phyloP scores from a whole-genome alignment of 345 rosid species.

The Pelargonium nanum region DNA sequence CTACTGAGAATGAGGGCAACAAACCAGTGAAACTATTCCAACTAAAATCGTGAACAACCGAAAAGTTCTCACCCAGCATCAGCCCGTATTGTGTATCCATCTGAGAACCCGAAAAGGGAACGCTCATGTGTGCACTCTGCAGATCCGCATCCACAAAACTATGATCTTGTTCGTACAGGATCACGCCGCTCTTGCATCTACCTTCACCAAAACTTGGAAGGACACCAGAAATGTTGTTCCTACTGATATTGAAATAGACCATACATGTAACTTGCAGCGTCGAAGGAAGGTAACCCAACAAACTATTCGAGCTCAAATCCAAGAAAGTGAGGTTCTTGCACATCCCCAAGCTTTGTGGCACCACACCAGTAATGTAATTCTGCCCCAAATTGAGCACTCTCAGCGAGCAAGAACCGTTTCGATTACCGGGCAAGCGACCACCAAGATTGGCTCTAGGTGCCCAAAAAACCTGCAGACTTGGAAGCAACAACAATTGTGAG shows the following conservation, averaged over 20 bases:
- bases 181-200: conserved; percentile 19
- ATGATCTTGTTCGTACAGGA: conserved; percentile 11
- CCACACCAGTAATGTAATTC: conserved; percentile 30
- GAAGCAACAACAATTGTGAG: conserved; percentile 23
- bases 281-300: conserved; percentile 36
- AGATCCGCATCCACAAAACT: conserved; percentile 20
- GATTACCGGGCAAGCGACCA: conserved; percentile 37
- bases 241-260: conserved; percentile 45
- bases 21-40: conserved; percentile 39
- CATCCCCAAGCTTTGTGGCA: conserved; percentile 28
- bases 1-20: conserved; percentile 36
- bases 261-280: conserved; percentile 45
- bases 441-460: conserved; percentile 63
- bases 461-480: conserved; percentile 46
- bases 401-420: conserved; percentile 38
- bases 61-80: conserved; percentile 6
- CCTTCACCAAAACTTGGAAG: conserved; percentile 29
- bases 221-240: conserved; percentile 38
- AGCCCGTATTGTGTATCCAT: conserved; percentile 10
- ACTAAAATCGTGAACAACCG: conserved; percentile 47
- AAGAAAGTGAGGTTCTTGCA: conserved; percentile 46
- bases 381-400: conserved; percentile 44
- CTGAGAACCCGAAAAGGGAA: conserved; percentile 27
- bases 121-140: conserved; percentile 14
- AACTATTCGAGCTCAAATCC: conserved; percentile 52